Conservation (phyloP, 208 protist genomes). For the Trypanosoma cruzi region DNA sequence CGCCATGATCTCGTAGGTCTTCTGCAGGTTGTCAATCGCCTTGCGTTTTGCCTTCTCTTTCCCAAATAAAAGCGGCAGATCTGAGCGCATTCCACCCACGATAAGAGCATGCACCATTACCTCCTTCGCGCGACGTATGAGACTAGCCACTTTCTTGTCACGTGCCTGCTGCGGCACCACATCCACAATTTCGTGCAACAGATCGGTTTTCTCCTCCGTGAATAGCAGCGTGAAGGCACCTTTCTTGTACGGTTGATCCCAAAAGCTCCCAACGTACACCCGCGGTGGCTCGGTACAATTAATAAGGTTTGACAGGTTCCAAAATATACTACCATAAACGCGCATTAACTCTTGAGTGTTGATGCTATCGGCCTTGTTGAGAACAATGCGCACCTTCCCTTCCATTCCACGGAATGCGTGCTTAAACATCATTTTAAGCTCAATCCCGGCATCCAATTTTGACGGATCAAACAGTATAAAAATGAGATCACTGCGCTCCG, state of each 20-base stretch:
- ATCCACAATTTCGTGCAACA: slow-evolving; percentile 80
- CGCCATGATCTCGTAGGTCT: slow-evolving; percentile 60
- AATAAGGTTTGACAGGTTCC: slow-evolving; percentile 95
- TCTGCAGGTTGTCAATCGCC: slow-evolving; percentile 49
- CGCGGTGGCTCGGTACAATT: slow-evolving; percentile 94
- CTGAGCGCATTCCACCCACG: slow-evolving; percentile 61
- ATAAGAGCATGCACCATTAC: slow-evolving; percentile 90
- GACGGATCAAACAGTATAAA: slow-evolving; percentile 85
- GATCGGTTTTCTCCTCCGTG: slow-evolving; percentile 80
- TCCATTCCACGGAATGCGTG: slow-evolving; percentile 80
- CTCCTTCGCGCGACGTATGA: slow-evolving; percentile 88
- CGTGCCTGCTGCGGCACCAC: slow-evolving; percentile 82
- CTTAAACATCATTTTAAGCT: slow-evolving; percentile 68
- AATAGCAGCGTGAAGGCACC: slow-evolving; percentile 73
- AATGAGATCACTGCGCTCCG: slow-evolving; percentile 74
- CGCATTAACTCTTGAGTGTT: slow-evolving; percentile 94
- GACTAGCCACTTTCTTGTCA: slow-evolving; percentile 89
- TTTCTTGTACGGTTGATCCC: slow-evolving; percentile 86
- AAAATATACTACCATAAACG: slow-evolving; percentile 96
- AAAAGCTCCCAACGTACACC: slow-evolving; percentile 97
- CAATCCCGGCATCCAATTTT: slow-evolving; percentile 69
- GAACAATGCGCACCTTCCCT: slow-evolving; percentile 93
- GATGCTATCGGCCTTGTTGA: slow-evolving; percentile 96
- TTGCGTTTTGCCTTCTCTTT: slow-evolving; percentile 67
- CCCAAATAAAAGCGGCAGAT: slow-evolving; percentile 81